Evolutionary conservation across 345 rosid species (phyloP), one percentile per base, ranked within the genome.

Genomic region (Aegle marmelos): DNA sequence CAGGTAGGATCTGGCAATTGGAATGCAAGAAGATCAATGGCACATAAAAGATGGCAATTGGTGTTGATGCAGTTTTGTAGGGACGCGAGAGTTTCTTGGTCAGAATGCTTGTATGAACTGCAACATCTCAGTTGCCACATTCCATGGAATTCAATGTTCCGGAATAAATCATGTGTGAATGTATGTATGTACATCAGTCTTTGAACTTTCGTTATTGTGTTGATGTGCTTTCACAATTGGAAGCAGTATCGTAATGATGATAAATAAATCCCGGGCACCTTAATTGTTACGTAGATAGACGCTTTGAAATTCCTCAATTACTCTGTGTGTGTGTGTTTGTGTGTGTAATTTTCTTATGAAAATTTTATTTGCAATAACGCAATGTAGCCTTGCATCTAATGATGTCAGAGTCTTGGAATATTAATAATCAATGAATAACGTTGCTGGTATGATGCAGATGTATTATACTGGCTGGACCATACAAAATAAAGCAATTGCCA

Each of bases 171-270:
- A 36, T 41, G 45, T 67, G 54, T 79, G 84, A 39, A 27, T 80
- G 82, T 73, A 75, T 70, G 76, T 68, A 63, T 74, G 79, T 83
- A 83, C 53, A 73, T 81, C 82, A 45, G 81, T 81, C 24, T 66
- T 50, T 5, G 13, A 34, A 54, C 69, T 70, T 68, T 70, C 45
- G 45, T 37, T 54, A 21, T 13, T 60, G 36, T 67, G 72, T 25
- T 73, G 67, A 58, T 66, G 80, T 82, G 25, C 74, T 73, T 34
- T 19, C 39, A 74, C 77, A 68, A 67, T 65, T 59, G 59, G 30
- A 82, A 50, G 71, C 71, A 69, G 41, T 72, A 11, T 36, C 21
- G 4, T 53, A 45, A 19, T 53, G 60, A 13, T 16, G 22, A 41
- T 14, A 68, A 58, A 30, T 66, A 41, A 25, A 45, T 65, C 53